These are phyloP conservation scores for Pseudonectria foliicola DNA, from an alignment of 2,329 filamentous ascomycete genomes.

Conservation along the genomic window DNA sequence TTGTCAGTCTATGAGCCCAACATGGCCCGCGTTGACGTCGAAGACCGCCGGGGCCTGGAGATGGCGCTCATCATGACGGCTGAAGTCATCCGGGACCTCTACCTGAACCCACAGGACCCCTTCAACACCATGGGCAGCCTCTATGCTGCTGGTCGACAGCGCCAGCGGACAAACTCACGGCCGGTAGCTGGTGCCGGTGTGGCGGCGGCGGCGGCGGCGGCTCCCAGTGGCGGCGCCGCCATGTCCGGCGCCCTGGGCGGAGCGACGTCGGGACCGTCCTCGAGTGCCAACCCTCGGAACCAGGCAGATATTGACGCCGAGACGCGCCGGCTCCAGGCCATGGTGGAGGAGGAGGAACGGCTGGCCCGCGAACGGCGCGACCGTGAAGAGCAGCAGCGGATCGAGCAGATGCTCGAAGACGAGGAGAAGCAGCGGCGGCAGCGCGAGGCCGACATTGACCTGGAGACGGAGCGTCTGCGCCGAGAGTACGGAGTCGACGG, in stretches of 20 bases:
- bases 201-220: slow-evolving; percentile 10
- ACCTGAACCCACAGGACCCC: slow-evolving; percentile 58
- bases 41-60: slow-evolving; percentile 90
- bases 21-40: slow-evolving; percentile 79
- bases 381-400: slow-evolving; percentile 43
- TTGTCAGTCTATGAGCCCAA: slow-evolving; percentile 93
- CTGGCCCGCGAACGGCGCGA: slow-evolving; percentile 52
- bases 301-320: slow-evolving; percentile 59
- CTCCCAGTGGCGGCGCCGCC: slow-evolving; percentile 13
- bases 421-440: slow-evolving; percentile 55
- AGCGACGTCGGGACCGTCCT: slow-evolving; percentile 12
- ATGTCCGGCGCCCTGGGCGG: slow-evolving; percentile 35
- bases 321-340: slow-evolving; percentile 61
- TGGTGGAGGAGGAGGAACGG: slow-evolving; percentile 44
- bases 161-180: slow-evolving; percentile 33
- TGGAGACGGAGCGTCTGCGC: slow-evolving; percentile 75
- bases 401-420: slow-evolving; percentile 58
- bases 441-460: slow-evolving; percentile 56
- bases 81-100: slow-evolving; percentile 59
- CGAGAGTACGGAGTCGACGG: slow-evolving; percentile 57
- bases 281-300: slow-evolving; percentile 17
- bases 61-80: slow-evolving; percentile 63
- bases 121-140: slow-evolving; percentile 63
- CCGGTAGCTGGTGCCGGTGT: slow-evolving; percentile 23
- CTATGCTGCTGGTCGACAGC: slow-evolving; percentile 9